phyloP scores from a whole-genome alignment of 106 monocot genomes.

The Apostasia shenzhenica region DNA sequence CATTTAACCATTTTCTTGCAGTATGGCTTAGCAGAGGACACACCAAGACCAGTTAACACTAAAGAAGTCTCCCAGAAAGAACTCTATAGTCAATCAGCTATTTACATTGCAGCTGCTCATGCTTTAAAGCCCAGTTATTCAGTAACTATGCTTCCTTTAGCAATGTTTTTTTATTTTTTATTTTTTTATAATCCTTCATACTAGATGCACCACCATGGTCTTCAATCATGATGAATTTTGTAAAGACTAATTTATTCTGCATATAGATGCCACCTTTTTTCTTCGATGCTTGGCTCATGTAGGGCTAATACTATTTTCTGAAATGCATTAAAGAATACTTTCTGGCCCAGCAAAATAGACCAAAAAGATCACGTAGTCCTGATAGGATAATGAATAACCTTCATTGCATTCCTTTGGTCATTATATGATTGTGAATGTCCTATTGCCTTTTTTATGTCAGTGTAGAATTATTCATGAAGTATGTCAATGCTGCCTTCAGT shows the following conservation, averaged over 20 bases:
- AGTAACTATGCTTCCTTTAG: slow-evolving; percentile 25
- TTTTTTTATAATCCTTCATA: neutral
- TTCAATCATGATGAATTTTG: slow-evolving; percentile 1
- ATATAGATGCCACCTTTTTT: slow-evolving; percentile 3
- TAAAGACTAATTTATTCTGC: neutral
- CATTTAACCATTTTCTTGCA: slow-evolving; percentile 20
- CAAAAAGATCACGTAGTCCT: no score
- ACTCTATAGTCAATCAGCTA: slow-evolving; percentile 93
- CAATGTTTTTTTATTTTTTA: neutral
- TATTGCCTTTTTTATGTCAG: no score
- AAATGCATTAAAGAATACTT: no score
- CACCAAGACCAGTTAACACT: slow-evolving; percentile 46
- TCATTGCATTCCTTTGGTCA: no score
- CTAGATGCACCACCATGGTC: neutral
- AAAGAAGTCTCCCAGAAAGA: slow-evolving; percentile 83
- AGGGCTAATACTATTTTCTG: no score
- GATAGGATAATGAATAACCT: no score
- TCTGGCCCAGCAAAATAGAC: no score
- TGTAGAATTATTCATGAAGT: no score
- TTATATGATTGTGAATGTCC: no score
- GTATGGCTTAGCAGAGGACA: slow-evolving; percentile 98
- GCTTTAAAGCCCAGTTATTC: slow-evolving; percentile 92
- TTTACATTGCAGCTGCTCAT: slow-evolving; percentile 99
- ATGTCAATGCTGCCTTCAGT: no score
- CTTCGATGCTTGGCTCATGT: neutral